Percentiles rank a stretch among this genome's conserved stretches.
Evolutionary conservation across 345 rosid genomes (phyloP).

Genomic region (Lepidium didymum): DNA sequence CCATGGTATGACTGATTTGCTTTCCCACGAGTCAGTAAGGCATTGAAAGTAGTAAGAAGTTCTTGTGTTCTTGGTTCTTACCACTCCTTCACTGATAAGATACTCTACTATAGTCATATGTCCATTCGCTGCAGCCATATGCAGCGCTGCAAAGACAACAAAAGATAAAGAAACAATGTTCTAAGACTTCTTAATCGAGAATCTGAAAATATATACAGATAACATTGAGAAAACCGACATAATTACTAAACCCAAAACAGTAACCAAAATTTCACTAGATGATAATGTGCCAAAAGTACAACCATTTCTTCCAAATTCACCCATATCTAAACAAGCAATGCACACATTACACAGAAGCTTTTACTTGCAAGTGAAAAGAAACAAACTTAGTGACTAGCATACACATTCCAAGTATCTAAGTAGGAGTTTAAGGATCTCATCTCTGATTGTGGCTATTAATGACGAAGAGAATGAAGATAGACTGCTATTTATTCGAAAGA

Average conservation of each 20-base stretch:
- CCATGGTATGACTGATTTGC: neutral
- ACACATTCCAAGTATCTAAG: neutral
- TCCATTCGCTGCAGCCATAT: slow-evolving; percentile 96
- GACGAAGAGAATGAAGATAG: neutral
- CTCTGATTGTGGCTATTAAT: neutral
- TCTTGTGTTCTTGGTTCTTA: slow-evolving; percentile 39
- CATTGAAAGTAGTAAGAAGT: neutral
- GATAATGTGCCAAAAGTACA: neutral
- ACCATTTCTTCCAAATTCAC: neutral
- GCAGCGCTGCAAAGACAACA: slow-evolving; percentile 52
- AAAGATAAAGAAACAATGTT: neutral
- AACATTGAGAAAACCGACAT: neutral
- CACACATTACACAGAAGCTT: neutral
- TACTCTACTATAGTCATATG: slow-evolving; percentile 62
- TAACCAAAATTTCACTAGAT: neutral
- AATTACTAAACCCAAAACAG: neutral
- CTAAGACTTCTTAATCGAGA: neutral
- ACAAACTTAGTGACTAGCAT: neutral
- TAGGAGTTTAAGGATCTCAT: neutral
- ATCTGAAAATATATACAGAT: neutral
- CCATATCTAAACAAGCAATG: neutral
- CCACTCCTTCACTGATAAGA: slow-evolving; percentile 65
- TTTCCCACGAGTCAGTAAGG: neutral
- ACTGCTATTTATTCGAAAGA: neutral
- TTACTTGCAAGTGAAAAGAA: too few species aligned